phyloP scores from a whole-genome alignment of 345 rosid genomes.

The Eucalyptus grandis region DNA sequence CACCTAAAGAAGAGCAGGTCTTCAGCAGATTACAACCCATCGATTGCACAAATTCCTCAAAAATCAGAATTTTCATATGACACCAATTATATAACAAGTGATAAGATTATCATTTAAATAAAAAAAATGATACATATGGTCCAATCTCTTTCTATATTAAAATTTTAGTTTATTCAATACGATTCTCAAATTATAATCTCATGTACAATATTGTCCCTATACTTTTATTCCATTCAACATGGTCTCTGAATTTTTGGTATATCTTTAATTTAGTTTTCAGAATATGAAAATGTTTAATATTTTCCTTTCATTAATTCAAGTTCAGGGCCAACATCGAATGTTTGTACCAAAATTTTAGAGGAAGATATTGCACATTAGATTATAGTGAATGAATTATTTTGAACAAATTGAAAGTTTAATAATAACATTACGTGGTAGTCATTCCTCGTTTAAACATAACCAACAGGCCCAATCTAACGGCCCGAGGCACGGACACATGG shows the following conservation, averaged over 20 bases:
- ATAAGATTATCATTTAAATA: not conserved
- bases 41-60: not conserved
- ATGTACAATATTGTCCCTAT: no score
- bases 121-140: not conserved
- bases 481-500: not conserved
- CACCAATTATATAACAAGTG: not conserved
- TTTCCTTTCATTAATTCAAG: not conserved
- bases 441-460: not conserved
- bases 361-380: fast-evolving
- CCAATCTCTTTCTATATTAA: not conserved
- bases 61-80: not conserved
- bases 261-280: fast-evolving
- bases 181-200: not conserved
- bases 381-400: no score
- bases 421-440: no score
- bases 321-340: no score
- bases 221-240: fast-evolving
- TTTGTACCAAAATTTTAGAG: not conserved
- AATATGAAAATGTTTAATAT: no score
- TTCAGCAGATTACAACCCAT: not conserved
- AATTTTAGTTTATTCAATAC: no score
- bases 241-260: fast-evolving
- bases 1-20: not conserved
- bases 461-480: not conserved
- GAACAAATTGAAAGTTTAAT: no score